Evolutionary conservation across 1,139 yeast species (phyloP).

Genomic region (Tardiomyces blankii): DNA sequence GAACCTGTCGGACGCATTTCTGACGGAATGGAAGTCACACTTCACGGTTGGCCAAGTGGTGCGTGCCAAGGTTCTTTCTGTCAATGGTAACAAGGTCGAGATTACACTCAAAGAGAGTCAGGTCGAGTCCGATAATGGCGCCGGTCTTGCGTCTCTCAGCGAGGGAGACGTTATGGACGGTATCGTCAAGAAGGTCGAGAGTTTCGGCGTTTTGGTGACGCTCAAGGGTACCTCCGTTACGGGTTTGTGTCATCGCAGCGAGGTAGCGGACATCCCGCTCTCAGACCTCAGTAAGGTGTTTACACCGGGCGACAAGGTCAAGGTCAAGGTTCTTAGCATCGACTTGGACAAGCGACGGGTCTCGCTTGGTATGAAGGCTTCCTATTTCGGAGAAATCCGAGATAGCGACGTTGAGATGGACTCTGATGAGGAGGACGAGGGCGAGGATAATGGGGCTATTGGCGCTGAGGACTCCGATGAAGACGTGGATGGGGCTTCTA

Average conservation of each 20-base stretch:
- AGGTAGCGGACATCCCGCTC: slow-evolving; percentile 66
- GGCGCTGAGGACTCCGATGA: slow-evolving; percentile 20
- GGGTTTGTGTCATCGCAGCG: slow-evolving; percentile 82
- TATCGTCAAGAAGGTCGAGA: slow-evolving; percentile 58
- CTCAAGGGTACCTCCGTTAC: slow-evolving; percentile 63
- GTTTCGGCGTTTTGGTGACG: slow-evolving; percentile 83
- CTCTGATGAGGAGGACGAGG: slow-evolving; percentile 25
- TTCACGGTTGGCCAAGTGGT: slow-evolving; percentile 64
- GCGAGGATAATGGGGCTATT: slow-evolving; percentile 23
- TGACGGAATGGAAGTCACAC: slow-evolving; percentile 80
- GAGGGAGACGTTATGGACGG: slow-evolving; percentile 73
- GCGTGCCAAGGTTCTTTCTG: slow-evolving; percentile 59
- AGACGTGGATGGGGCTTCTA: slow-evolving; percentile 20
- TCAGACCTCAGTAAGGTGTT: slow-evolving; percentile 46
- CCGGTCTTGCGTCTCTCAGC: slow-evolving; percentile 49
- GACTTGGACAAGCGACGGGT: slow-evolving; percentile 59
- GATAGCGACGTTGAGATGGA: slow-evolving; percentile 29
- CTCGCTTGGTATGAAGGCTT: slow-evolving; percentile 89
- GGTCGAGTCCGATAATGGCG: slow-evolving; percentile 27
- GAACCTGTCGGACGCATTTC: slow-evolving; percentile 69
- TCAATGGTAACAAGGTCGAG: slow-evolving; percentile 53
- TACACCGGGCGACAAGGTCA: slow-evolving; percentile 82
- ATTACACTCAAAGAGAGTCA: slow-evolving; percentile 75
- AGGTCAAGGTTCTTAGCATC: slow-evolving; percentile 61
- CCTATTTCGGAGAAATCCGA: slow-evolving; percentile 50